Evolutionary conservation across 2,329 filamentous ascomycete genomes (phyloP).

Genomic region (Cercospora zeina): DNA sequence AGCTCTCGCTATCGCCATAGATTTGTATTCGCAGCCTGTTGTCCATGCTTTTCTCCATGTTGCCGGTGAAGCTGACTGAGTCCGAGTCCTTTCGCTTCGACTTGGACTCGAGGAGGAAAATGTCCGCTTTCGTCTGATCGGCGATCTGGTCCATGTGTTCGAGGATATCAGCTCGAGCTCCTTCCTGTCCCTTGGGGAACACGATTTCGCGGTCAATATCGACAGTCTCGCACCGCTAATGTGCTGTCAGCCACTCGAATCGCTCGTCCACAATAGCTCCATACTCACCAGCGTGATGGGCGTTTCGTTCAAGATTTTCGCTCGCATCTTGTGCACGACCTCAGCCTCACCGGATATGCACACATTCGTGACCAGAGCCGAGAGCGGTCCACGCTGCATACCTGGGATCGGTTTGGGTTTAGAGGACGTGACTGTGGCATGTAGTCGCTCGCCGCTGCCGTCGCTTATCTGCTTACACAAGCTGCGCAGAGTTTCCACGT

Average conservation of each 20-base stretch:
- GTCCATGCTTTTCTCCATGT: constrained; percentile 78
- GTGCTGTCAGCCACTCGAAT: constrained; percentile 34
- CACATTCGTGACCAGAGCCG: constrained; percentile 70
- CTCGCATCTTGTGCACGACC: constrained; percentile 83
- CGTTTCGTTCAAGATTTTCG: constrained; percentile 86
- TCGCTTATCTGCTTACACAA: constrained; percentile 81
- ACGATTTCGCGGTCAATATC: constrained; percentile 91
- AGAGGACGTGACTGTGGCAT: constrained; percentile 80
- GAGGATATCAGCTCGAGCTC: constrained; percentile 66
- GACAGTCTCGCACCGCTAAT: constrained; percentile 84
- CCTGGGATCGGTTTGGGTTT: constrained; percentile 65
- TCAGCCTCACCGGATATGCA: constrained; percentile 87
- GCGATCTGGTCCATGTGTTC: constrained; percentile 86
- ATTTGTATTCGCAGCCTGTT: constrained; percentile 90
- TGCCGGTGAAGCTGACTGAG: constrained; percentile 72
- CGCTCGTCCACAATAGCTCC: constrained; percentile 9
- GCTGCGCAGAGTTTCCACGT: constrained; percentile 74
- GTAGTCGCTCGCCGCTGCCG: constrained; percentile 62
- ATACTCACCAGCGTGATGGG: constrained; percentile 83
- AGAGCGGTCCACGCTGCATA: constrained; percentile 52
- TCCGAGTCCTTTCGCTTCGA: constrained; percentile 67
- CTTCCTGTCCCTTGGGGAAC: constrained; percentile 64
- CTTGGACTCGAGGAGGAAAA: constrained; percentile 92
- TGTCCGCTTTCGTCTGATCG: constrained; percentile 87
- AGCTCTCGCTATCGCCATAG: constrained; percentile 91